Evolutionary conservation across 345 rosid genomes (phyloP).

Genomic region (Trapa incisa): DNA sequence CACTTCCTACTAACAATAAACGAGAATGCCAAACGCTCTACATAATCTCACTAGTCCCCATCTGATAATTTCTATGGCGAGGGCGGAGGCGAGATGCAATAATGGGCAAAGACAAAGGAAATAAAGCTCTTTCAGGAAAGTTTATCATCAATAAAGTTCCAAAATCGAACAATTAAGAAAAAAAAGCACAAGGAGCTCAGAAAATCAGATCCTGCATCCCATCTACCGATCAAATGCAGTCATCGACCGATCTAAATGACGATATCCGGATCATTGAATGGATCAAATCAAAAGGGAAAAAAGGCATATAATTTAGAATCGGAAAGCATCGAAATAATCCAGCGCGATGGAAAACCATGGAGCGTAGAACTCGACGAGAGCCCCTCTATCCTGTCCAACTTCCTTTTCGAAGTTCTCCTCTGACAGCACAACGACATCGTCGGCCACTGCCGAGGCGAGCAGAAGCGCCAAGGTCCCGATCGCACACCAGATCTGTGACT

Average conservation of each 20-base stretch:
- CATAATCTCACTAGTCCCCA: too few relatives aligned
- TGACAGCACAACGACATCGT: slow-evolving; percentile 71
- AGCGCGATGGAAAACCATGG: slow-evolving; percentile 48
- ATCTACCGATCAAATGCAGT: background rate
- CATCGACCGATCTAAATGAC: background rate
- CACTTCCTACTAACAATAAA: too few relatives aligned
- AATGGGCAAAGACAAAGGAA: background rate
- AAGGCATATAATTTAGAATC: background rate
- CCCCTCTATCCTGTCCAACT: slow-evolving; percentile 81
- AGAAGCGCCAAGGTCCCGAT: slow-evolving; percentile 33
- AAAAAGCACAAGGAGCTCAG: background rate
- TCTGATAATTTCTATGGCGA: background rate
- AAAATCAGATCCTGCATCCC: background rate
- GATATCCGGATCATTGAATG: background rate
- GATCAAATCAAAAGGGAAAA: background rate
- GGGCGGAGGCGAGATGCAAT: background rate
- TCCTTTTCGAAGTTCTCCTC: slow-evolving; percentile 93
- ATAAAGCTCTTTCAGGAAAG: background rate
- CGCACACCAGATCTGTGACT: slow-evolving; percentile 64
- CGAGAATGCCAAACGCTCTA: too few relatives aligned
- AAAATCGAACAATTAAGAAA: background rate
- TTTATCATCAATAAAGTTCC: background rate
- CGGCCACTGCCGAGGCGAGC: slow-evolving; percentile 47
- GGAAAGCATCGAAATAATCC: background rate
- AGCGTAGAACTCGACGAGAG: slow-evolving; percentile 98